Percentiles rank a stretch among this genome's conserved stretches.
These are phyloP conservation scores for Wickerhamomyces alni DNA, from an alignment of 805 yeast species.

Conservation along the genomic window DNA sequence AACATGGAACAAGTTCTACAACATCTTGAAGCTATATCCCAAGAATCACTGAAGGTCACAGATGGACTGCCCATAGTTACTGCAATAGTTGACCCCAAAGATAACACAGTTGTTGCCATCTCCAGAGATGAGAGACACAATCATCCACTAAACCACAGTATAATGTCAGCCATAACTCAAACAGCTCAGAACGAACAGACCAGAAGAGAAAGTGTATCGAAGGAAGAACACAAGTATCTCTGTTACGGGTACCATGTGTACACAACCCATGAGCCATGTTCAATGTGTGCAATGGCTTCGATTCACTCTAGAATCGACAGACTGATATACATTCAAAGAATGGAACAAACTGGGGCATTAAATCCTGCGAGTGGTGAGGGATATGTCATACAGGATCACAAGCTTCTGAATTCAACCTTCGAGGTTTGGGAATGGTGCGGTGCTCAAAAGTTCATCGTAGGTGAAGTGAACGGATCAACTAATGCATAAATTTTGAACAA, in stretches of 20 bases:
- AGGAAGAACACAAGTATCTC: slow-evolving; percentile 39
- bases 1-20: slow-evolving; percentile 38
- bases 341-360: slow-evolving; percentile 48
- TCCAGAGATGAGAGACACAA: slow-evolving; percentile 33
- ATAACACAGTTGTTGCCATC: slow-evolving; percentile 33
- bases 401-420: slow-evolving; percentile 79
- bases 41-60: slow-evolving; percentile 21
- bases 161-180: slow-evolving; percentile 61
- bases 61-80: slow-evolving; percentile 44
- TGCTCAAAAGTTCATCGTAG: slow-evolving; percentile 19
- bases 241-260: slow-evolving; percentile 75
- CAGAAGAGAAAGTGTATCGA: slow-evolving; percentile 26
- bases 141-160: slow-evolving; percentile 65
- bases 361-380: slow-evolving; percentile 53
- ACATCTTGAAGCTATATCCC: slow-evolving; percentile 26
- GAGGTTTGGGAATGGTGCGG: slow-evolving; percentile 75
- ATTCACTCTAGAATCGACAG: slow-evolving; percentile 82
- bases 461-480: slow-evolving; percentile 18
- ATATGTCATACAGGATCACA: slow-evolving; percentile 69
- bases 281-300: slow-evolving; percentile 95
- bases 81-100: slow-evolving; percentile 54
- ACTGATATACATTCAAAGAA: slow-evolving; percentile 51
- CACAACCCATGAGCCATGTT: slow-evolving; percentile 93
- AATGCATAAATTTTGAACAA: slow-evolving; percentile 12
- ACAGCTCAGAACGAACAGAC: slow-evolving; percentile 53